Conservation (phyloP, 2,329 filamentous ascomycete species). For the Fonsecaea erecta region DNA sequence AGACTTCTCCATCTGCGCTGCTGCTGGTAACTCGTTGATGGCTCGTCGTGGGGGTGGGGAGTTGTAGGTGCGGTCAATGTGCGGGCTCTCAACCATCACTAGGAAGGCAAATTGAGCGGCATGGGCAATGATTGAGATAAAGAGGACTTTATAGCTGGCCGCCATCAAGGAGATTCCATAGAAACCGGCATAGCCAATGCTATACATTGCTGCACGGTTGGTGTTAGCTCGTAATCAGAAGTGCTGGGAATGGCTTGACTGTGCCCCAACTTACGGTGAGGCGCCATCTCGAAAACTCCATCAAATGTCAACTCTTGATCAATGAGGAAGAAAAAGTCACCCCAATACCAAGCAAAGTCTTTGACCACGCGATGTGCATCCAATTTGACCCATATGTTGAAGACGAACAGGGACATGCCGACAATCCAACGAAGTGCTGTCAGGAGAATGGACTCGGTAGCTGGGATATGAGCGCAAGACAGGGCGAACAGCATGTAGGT, state of each 20-base stretch:
- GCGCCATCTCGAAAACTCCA: constrained; percentile 98
- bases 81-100: constrained; percentile 88
- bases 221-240: background rate
- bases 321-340: constrained; percentile 98
- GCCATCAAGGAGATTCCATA: constrained; percentile 99
- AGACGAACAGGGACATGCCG: constrained; percentile 79
- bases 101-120: constrained; percentile 93
- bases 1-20: constrained; percentile 43
- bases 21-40: constrained; percentile 44
- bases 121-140: constrained; percentile 95
- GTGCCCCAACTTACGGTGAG: constrained; percentile 61
- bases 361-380: constrained; percentile 98
- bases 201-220: constrained; percentile 74
- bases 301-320: constrained; percentile 98
- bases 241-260: background rate
- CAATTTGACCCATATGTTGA: constrained; percentile 98
- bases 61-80: constrained; percentile 98
- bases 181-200: constrained; percentile 95
- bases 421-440: constrained; percentile 75
- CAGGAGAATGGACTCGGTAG: constrained; percentile 71
- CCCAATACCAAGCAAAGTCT: constrained; percentile 99
- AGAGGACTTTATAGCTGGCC: constrained; percentile 94
- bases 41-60: constrained; percentile 68
- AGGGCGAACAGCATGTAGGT: constrained; percentile 96
- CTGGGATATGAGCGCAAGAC: constrained; percentile 77